These are phyloP conservation scores for Amanita polypyramis DNA, from an alignment of 768 basidiomycete species.

Conservation along the genomic window DNA sequence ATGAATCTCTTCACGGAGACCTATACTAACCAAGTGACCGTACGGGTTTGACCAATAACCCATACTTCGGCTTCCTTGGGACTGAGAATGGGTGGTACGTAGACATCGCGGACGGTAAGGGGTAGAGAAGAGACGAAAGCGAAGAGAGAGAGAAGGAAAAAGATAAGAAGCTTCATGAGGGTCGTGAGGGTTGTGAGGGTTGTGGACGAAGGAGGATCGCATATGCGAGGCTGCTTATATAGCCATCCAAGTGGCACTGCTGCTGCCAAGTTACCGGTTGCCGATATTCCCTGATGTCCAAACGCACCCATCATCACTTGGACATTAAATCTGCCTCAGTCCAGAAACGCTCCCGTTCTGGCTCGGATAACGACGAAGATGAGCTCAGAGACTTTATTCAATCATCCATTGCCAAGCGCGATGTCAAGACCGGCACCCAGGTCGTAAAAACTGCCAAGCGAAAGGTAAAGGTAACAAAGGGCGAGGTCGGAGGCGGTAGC, in stretches of 20 bases:
- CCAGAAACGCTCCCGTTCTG: conserved; percentile 24
- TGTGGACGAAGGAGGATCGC: not conserved
- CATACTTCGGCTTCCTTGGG: conserved; percentile 22
- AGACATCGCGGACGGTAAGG: conserved; percentile 24
- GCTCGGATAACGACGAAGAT: conserved; percentile 37
- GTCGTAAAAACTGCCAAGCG: conserved; percentile 70
- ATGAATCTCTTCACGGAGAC: not conserved
- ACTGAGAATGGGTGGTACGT: conserved; percentile 21
- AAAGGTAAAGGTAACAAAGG: conserved; percentile 58
- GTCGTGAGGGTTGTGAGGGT: conserved; percentile 6
- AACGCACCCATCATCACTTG: conserved; percentile 8
- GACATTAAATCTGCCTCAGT: conserved; percentile 26
- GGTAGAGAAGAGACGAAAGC: conserved; percentile 19
- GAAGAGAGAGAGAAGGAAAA: conserved; percentile 10
- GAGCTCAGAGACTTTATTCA: conserved; percentile 57
- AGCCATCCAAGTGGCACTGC: not conserved
- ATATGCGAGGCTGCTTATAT: not conserved
- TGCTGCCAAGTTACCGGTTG: not conserved
- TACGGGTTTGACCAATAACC: conserved; percentile 21
- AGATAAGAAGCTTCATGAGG: conserved; percentile 5
- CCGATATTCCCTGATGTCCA: conserved; percentile 3
- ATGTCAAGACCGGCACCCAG: conserved; percentile 67
- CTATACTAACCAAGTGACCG: conserved; percentile 25
- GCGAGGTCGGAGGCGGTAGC: conserved; percentile 84
- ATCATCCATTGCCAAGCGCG: conserved; percentile 57